Evolutionary conservation across 768 basidiomycete genomes (phyloP).

Genomic region (Macrolepiota albuminosa): DNA sequence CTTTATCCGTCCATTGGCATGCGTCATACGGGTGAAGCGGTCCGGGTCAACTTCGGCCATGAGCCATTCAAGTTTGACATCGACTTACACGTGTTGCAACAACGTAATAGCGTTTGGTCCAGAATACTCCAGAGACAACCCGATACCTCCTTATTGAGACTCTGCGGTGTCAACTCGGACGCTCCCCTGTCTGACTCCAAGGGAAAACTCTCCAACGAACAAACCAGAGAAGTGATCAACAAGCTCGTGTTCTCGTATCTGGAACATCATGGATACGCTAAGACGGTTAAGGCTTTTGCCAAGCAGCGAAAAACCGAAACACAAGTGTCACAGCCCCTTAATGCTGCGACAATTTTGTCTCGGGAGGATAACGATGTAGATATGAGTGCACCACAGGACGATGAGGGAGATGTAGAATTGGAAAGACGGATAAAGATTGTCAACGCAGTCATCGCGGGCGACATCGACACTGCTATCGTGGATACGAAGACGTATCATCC

Average conservation of each 20-base stretch:
- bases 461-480: conserved; percentile 64
- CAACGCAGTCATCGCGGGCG: conserved; percentile 59
- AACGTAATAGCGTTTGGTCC: conserved; percentile 61
- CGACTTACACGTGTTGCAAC: conserved; percentile 75
- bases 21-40: conserved; percentile 69
- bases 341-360: conserved; percentile 1
- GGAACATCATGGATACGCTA: conserved; percentile 78
- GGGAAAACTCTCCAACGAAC: conserved; percentile 38
- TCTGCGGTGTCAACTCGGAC: conserved; percentile 18
- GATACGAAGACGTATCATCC: conserved; percentile 57
- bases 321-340: conserved; percentile 12
- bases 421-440: conserved; percentile 69
- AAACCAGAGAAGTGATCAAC: conserved; percentile 56
- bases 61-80: conserved; percentile 88
- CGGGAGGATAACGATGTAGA: conserved; percentile 35
- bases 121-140: conserved; percentile 58
- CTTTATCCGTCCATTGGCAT: conserved; percentile 89
- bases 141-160: conserved; percentile 30
- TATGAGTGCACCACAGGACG: conserved; percentile 31
- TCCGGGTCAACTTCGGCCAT: conserved; percentile 87
- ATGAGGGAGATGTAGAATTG: conserved; percentile 29
- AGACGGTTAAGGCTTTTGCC: conserved; percentile 65
- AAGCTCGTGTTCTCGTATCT: conserved; percentile 78
- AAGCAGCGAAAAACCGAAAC: conserved; percentile 29
- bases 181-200: conserved; percentile 16